Percentiles rank a stretch among this genome's conserved stretches.
These are phyloP conservation scores for Leishmania tropica DNA, from an alignment of 208 protist species.

Conservation along the genomic window DNA sequence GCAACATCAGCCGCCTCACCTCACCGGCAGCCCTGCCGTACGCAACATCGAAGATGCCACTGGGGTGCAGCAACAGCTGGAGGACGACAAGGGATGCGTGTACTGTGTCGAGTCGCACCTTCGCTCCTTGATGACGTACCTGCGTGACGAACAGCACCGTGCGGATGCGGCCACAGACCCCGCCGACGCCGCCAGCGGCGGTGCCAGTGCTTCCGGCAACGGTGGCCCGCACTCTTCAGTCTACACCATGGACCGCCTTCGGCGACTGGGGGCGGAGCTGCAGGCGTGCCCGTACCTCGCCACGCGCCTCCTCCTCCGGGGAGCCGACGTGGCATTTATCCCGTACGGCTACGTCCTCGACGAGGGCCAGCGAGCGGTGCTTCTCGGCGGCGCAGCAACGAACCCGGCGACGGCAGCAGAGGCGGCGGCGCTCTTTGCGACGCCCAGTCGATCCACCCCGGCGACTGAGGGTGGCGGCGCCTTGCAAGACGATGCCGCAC, in stretches of 20 bases:
- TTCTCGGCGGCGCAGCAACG: constrained; percentile 69
- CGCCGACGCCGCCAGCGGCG: too few species aligned
- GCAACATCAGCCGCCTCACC: not conserved
- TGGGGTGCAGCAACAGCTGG: not conserved
- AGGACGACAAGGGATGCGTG: constrained; percentile 41
- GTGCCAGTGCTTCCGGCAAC: not conserved
- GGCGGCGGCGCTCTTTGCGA: constrained; percentile 6
- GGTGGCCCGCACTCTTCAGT: not conserved
- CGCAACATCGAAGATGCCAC: not conserved
- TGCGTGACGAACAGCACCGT: constrained; percentile 23
- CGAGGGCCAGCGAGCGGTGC: constrained; percentile 51
- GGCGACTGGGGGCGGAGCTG: constrained; percentile 48
- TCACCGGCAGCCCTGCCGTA: not conserved
- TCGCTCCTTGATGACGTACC: constrained; percentile 25
- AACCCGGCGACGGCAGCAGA: constrained; percentile 52
- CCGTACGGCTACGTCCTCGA: constrained; percentile 85
- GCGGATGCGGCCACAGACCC: not conserved
- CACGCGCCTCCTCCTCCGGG: constrained; percentile 65
- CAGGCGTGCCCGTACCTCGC: constrained; percentile 83
- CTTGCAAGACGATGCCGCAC: not conserved
- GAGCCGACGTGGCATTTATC: constrained; percentile 79
- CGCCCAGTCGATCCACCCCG: not conserved
- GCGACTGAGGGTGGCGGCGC: not conserved
- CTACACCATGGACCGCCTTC: constrained; percentile 60
- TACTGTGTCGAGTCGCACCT: constrained; percentile 42